Evolutionary conservation across 1,284 basidiomycete genomes (phyloP).

Genomic region (Leccinum subrobustum): DNA sequence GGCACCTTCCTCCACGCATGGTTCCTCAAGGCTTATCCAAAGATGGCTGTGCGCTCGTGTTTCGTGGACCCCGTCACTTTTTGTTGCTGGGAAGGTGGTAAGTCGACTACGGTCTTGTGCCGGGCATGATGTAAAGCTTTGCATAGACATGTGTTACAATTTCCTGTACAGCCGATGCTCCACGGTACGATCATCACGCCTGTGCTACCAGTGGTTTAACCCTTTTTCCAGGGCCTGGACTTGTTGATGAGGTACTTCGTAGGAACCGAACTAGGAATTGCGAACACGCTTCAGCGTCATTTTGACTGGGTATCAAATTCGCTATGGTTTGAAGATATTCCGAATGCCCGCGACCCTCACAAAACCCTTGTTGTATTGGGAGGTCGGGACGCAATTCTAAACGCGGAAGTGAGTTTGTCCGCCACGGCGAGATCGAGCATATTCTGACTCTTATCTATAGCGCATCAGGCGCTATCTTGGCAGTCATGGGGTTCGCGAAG

Average conservation of each 20-base stretch:
- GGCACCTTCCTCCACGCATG: slow-evolving; percentile 79
- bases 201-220: slow-evolving; percentile 11
- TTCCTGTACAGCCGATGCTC: slow-evolving; percentile 73
- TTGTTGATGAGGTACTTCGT: slow-evolving; percentile 86
- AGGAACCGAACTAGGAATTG: slow-evolving; percentile 80
- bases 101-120: slow-evolving; percentile 18
- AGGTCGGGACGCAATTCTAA: slow-evolving; percentile 77
- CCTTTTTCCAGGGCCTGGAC: slow-evolving; percentile 59
- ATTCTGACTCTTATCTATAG: slow-evolving; percentile 36
- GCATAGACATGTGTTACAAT: slow-evolving; percentile 80
- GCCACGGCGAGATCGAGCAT: not conserved
- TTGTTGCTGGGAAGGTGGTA: slow-evolving; percentile 88
- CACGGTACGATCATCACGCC: slow-evolving; percentile 44
- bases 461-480: slow-evolving; percentile 73
- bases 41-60: slow-evolving; percentile 70
- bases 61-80: slow-evolving; percentile 90
- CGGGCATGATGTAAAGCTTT: slow-evolving; percentile 1
- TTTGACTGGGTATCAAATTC: slow-evolving; percentile 90
- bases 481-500: slow-evolving; percentile 71
- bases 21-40: slow-evolving; percentile 78
- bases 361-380: slow-evolving; percentile 74
- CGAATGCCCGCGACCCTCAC: slow-evolving; percentile 61
- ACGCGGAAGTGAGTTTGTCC: slow-evolving; percentile 53
- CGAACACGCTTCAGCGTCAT: slow-evolving; percentile 79
- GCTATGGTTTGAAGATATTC: slow-evolving; percentile 87